Evolutionary conservation across 768 basidiomycete species (phyloP).

Genomic region (Mycena maculata): DNA sequence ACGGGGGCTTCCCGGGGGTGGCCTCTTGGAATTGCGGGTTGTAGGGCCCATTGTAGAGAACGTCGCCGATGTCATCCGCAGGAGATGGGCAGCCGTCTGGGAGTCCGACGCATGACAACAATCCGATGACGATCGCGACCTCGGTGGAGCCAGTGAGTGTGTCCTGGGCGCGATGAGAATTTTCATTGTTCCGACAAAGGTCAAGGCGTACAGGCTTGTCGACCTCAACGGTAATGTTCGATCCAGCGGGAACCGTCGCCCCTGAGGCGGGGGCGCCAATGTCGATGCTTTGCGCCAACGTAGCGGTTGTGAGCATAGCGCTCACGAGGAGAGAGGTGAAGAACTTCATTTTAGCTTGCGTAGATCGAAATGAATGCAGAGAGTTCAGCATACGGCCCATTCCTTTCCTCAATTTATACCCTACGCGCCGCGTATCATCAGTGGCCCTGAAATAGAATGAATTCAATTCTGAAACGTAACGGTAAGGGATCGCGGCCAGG

Average conservation of each 20-base stretch:
- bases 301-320: background rate
- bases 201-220: conserved; percentile 45
- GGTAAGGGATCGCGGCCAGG: too few relatives aligned
- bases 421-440: too few relatives aligned
- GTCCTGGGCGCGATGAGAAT: conserved; percentile 21
- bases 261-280: conserved; percentile 49
- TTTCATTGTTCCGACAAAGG: too few relatives aligned
- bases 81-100: conserved; percentile 33
- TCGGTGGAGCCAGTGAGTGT: conserved; percentile 39
- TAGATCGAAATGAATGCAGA: too few relatives aligned
- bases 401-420: too few relatives aligned
- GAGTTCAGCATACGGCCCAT: too few relatives aligned
- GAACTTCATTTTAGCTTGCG: background rate
- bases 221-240: conserved; percentile 48
- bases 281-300: conserved; percentile 18
- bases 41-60: conserved; percentile 50
- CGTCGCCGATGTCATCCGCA: conserved; percentile 43
- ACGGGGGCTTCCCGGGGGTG: conserved; percentile 27
- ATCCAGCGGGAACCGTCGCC: conserved; percentile 42
- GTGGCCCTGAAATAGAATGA: too few relatives aligned
- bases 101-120: conserved; percentile 19
- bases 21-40: conserved; percentile 37
- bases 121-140: conserved; percentile 47
- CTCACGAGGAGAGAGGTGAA: background rate
- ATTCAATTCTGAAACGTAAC: too few relatives aligned